Percentiles rank a stretch among this genome's conserved stretches.
phyloP scores from a whole-genome alignment of 1,284 basidiomycete genomes.

The Sanghuangporus weigelae region DNA sequence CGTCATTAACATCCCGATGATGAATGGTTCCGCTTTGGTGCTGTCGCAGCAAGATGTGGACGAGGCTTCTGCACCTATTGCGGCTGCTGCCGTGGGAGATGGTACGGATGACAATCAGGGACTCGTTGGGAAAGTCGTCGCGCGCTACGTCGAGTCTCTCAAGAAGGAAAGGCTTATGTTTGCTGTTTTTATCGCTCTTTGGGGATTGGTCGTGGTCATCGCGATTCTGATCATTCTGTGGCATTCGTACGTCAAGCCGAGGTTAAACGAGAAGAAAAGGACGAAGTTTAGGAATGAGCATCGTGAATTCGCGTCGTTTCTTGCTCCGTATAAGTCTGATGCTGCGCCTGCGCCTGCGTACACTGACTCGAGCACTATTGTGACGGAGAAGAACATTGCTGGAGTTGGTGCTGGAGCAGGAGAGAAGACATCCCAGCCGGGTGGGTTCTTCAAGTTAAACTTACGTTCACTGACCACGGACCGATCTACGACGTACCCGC shows the following conservation, averaged over 20 bases:
- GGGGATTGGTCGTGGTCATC: constrained; percentile 73
- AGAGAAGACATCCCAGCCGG: constrained; percentile 27
- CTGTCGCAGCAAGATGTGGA: constrained; percentile 66
- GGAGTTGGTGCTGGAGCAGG: constrained; percentile 14
- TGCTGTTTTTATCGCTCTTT: constrained; percentile 73
- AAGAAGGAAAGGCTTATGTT: constrained; percentile 83
- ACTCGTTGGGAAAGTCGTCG: constrained; percentile 69
- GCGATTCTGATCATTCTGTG: constrained; percentile 60
- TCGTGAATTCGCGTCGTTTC: constrained; percentile 34
- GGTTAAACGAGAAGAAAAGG: constrained; percentile 42
- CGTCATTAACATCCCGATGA: constrained; percentile 67
- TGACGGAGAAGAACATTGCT: constrained; percentile 24
- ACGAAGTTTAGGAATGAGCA: constrained; percentile 50
- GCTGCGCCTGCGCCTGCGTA: constrained; percentile 22
- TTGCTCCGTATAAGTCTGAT: constrained; percentile 37
- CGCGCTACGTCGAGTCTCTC: constrained; percentile 66
- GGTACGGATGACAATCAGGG: constrained; percentile 49
- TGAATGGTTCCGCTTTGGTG: constrained; percentile 71
- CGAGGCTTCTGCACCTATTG: constrained; percentile 75
- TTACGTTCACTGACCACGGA: constrained; percentile 30
- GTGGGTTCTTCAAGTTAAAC: constrained; percentile 35
- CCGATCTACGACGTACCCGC: background rate
- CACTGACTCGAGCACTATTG: constrained; percentile 19
- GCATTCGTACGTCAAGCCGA: constrained; percentile 52
- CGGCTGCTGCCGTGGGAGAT: constrained; percentile 71